A percentile compares a stretch with the other conserved stretches of the same genome.
phyloP scores from a whole-genome alignment of 2,329 filamentous ascomycete species.

The Aspergillus persii region DNA sequence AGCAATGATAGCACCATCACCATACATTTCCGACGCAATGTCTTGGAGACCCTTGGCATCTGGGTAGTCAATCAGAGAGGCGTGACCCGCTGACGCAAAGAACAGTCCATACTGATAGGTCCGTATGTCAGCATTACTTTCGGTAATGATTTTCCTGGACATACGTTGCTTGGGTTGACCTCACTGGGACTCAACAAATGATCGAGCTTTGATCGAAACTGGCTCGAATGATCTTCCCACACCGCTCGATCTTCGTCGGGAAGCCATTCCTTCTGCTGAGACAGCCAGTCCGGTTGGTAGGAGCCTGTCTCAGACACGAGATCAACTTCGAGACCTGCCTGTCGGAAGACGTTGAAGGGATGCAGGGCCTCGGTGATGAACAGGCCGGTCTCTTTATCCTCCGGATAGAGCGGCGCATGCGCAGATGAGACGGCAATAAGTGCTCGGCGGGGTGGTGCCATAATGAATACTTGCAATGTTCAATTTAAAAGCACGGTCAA shows the following conservation, averaged over 20 bases:
- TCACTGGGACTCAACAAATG: slow-evolving; percentile 27
- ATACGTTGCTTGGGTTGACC: slow-evolving; percentile 22
- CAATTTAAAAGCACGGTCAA: not conserved
- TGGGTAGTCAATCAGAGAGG: slow-evolving; percentile 42
- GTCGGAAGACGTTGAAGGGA: slow-evolving; percentile 11
- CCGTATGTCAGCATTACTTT: not conserved
- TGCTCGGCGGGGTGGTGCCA: slow-evolving; percentile 1
- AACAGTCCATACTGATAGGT: slow-evolving; percentile 37
- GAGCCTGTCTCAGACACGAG: slow-evolving; percentile 41
- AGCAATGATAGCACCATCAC: slow-evolving; percentile 31
- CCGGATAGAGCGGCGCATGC: slow-evolving; percentile 6
- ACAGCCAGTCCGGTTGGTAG: slow-evolving; percentile 36
- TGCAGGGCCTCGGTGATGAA: slow-evolving; percentile 8
- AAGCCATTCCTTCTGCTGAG: slow-evolving; percentile 35
- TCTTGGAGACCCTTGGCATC: slow-evolving; percentile 29
- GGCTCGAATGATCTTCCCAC: slow-evolving; percentile 32
- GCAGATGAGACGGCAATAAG: slow-evolving; percentile 5
- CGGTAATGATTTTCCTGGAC: not conserved
- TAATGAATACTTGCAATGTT: not conserved
- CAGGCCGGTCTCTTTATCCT: slow-evolving; percentile 4
- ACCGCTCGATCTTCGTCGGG: slow-evolving; percentile 29
- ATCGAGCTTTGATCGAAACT: slow-evolving; percentile 35
- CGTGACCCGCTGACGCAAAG: slow-evolving; percentile 43
- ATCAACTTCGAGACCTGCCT: slow-evolving; percentile 41
- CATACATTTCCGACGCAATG: slow-evolving; percentile 28